phyloP scores from a whole-genome alignment of 306 rosid genomes.

The Acmispon strigosus region DNA sequence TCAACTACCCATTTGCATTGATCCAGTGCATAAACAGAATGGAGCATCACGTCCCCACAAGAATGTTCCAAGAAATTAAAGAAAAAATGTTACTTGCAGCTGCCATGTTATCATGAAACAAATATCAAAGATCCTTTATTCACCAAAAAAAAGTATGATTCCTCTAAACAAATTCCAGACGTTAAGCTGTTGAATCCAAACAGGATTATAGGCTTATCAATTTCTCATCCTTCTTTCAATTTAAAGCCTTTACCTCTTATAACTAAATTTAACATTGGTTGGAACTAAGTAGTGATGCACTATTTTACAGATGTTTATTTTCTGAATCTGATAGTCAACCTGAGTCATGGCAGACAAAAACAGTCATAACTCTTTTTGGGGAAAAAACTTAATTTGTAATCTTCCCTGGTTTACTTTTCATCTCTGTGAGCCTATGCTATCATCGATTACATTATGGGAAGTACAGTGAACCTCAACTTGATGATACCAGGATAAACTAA shows the following conservation, averaged over 20 bases:
- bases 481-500: background rate
- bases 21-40: background rate
- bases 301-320: background rate
- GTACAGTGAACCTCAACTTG: background rate
- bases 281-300: background rate
- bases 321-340: background rate
- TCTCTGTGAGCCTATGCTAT: background rate
- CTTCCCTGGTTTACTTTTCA: background rate
- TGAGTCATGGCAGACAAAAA: background rate
- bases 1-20: background rate
- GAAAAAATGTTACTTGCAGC: background rate
- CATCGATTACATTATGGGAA: background rate
- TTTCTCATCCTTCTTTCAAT: background rate
- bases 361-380: background rate
- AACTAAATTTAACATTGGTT: background rate
- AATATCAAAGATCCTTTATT: background rate
- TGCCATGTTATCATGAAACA: background rate
- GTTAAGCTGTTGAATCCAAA: too few species aligned
- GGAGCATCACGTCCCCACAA: background rate
- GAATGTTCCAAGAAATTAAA: background rate
- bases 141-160: background rate
- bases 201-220: too few species aligned
- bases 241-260: background rate
- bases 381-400: background rate
- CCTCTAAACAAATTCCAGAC: too few species aligned